Conservation (phyloP, 1,284 basidiomycete genomes). For the Rhodotorula sp. region DNA sequence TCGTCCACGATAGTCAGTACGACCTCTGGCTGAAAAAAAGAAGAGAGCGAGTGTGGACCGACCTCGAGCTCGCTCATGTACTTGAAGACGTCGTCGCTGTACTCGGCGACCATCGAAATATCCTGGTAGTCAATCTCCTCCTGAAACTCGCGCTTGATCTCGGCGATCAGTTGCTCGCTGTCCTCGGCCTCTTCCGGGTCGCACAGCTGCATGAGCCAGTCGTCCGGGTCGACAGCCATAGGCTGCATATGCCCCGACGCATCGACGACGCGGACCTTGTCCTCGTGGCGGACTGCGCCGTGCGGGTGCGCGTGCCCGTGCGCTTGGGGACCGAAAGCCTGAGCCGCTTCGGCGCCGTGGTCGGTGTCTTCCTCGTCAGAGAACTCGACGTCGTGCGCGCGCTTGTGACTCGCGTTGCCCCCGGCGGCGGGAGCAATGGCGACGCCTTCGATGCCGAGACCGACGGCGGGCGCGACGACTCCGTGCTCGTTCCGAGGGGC, state of each 20-base stretch:
- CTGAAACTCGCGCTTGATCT: conserved; percentile 49
- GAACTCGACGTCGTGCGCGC: conserved; percentile 48
- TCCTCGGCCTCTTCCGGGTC: conserved; percentile 32
- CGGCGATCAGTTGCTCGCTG: conserved; percentile 41
- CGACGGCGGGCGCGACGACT: not conserved
- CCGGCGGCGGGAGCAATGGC: not conserved
- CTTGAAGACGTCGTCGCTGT: conserved; percentile 92
- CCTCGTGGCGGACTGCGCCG: conserved; percentile 37
- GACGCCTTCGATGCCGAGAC: conserved; percentile 21
- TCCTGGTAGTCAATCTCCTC: conserved; percentile 77
- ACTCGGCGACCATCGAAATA: conserved; percentile 97
- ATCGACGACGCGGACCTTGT: conserved; percentile 31
- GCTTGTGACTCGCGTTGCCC: conserved; percentile 23
- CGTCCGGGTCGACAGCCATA: conserved; percentile 28
- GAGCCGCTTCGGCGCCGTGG: conserved; percentile 48
- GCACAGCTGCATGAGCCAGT: conserved; percentile 29
- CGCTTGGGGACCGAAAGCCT: conserved; percentile 21
- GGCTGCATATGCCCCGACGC: conserved; percentile 3
- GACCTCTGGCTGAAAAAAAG: not conserved
- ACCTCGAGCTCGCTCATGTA: conserved; percentile 95
- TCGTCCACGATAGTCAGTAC: not conserved
- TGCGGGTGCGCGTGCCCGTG: not conserved
- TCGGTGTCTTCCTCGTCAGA: conserved; percentile 51
- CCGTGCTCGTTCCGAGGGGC: conserved; percentile 9
- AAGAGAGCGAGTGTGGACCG: conserved; percentile 7